Percentiles rank a stretch among this genome's conserved stretches.
Evolutionary conservation across 495 filamentous ascomycete species (phyloP).

Genomic region (Aspergillus steynii): DNA sequence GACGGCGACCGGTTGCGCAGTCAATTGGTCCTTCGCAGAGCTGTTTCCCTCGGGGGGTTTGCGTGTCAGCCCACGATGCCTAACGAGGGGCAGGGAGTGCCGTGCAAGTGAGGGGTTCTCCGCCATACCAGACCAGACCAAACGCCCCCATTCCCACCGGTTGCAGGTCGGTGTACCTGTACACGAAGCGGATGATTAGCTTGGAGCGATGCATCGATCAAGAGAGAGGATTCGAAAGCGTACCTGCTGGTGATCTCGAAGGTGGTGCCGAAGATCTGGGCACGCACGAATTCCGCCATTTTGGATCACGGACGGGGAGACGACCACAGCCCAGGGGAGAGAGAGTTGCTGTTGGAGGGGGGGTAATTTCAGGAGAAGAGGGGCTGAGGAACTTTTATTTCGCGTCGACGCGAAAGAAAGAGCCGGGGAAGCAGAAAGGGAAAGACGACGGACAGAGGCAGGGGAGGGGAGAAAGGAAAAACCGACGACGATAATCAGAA

Average conservation of each 20-base stretch:
- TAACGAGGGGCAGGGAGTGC: background rate
- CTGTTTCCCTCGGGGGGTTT: slow-evolving; percentile 44
- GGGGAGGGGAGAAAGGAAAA: slow-evolving; percentile 7
- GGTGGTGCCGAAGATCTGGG: slow-evolving; percentile 98
- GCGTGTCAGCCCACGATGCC: slow-evolving; percentile 19
- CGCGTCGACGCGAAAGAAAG: slow-evolving; percentile 1
- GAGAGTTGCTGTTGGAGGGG: background rate
- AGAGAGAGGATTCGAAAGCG: slow-evolving; percentile 11
- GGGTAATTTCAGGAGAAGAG: slow-evolving; percentile 1
- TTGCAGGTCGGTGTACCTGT: slow-evolving; percentile 94
- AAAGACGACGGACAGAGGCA: background rate
- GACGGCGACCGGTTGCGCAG: slow-evolving; percentile 89
- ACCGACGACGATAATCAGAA: slow-evolving; percentile 14
- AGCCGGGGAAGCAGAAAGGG: background rate
- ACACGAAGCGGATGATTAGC: background rate
- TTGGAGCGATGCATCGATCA: background rate
- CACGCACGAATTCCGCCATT: slow-evolving; percentile 99
- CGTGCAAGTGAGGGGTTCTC: slow-evolving; percentile 18
- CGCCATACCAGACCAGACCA: slow-evolving; percentile 88
- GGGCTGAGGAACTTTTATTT: slow-evolving; percentile 5
- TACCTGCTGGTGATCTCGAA: slow-evolving; percentile 99
- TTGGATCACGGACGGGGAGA: slow-evolving; percentile 30
- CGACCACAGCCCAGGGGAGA: slow-evolving; percentile 18
- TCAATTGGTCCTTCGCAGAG: slow-evolving; percentile 96
- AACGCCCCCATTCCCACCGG: slow-evolving; percentile 99